These are phyloP conservation scores for Parastagonospora avenae DNA, from an alignment of 2,329 filamentous ascomycete species.

Conservation along the genomic window DNA sequence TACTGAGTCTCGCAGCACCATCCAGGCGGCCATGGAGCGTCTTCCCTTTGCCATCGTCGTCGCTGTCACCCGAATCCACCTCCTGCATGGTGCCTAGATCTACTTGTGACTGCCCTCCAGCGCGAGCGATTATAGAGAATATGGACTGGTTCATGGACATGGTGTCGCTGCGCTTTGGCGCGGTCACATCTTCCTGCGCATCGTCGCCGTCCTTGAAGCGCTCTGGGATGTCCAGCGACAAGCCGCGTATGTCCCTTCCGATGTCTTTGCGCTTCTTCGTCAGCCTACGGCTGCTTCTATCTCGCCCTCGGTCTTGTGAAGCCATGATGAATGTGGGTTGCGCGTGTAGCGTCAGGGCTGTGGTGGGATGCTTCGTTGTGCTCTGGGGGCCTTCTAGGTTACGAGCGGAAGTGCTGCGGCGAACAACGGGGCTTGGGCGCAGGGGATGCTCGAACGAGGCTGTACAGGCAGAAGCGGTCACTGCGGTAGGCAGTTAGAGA, in stretches of 20 bases:
- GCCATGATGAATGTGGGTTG: constrained; percentile 31
- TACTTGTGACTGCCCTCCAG: constrained; percentile 78
- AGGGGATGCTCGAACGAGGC: constrained; percentile 1
- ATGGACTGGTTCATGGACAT: constrained; percentile 91
- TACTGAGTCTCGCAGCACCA: constrained; percentile 42
- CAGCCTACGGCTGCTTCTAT: constrained; percentile 35
- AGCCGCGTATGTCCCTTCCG: constrained; percentile 31
- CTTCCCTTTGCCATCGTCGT: constrained; percentile 49
- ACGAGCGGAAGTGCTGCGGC: constrained; percentile 17
- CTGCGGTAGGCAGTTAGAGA: constrained; percentile 39
- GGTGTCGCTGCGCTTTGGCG: constrained; percentile 54
- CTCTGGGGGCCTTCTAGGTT: not conserved
- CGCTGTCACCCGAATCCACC: constrained; percentile 74
- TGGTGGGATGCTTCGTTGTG: constrained; percentile 1
- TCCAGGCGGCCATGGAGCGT: constrained; percentile 36
- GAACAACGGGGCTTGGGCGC: constrained; percentile 15
- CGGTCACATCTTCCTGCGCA: constrained; percentile 65
- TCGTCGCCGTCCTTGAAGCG: constrained; percentile 64
- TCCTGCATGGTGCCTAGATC: constrained; percentile 85
- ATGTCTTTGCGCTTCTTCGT: constrained; percentile 41
- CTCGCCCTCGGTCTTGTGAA: constrained; percentile 37
- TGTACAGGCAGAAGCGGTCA: constrained; percentile 12
- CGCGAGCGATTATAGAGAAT: constrained; percentile 89
- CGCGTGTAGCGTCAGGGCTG: not conserved
- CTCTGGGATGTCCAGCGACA: constrained; percentile 61